Percentiles rank a stretch among this genome's conserved stretches.
phyloP scores from a whole-genome alignment of 1,284 basidiomycete genomes.

The Malassezia caprae region DNA sequence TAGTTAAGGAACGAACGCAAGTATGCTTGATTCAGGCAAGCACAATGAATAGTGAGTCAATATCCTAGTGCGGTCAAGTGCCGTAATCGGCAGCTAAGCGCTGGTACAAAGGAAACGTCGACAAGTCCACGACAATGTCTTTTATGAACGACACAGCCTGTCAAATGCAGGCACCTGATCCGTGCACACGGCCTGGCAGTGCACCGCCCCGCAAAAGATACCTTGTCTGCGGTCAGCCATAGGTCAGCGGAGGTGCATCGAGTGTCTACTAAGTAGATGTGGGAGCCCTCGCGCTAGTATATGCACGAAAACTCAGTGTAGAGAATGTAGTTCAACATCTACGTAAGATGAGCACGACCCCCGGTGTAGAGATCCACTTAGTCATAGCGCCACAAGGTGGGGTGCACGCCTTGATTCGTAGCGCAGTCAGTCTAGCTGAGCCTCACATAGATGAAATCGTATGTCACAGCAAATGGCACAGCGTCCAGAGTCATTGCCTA shows the following conservation, averaged over 20 bases:
- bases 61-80: neutral
- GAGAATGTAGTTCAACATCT: constrained; percentile 5
- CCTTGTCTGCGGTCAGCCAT: neutral
- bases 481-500: neutral
- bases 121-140: neutral
- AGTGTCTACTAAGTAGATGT: neutral
- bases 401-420: neutral
- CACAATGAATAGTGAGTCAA: neutral
- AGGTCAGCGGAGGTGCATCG: neutral
- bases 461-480: neutral
- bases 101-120: neutral
- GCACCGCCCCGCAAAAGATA: neutral
- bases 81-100: neutral
- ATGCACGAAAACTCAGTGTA: neutral
- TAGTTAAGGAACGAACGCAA: neutral
- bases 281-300: neutral
- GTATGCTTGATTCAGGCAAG: neutral
- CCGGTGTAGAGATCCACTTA: neutral
- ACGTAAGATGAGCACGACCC: neutral
- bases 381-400: neutral
- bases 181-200: neutral
- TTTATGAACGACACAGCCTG: neutral
- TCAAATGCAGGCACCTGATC: neutral
- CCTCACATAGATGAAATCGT: neutral
- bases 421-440: neutral